These are phyloP conservation scores for Solanum gracilifrons DNA, from an alignment of 257 asterid genomes.

Conservation along the genomic window DNA sequence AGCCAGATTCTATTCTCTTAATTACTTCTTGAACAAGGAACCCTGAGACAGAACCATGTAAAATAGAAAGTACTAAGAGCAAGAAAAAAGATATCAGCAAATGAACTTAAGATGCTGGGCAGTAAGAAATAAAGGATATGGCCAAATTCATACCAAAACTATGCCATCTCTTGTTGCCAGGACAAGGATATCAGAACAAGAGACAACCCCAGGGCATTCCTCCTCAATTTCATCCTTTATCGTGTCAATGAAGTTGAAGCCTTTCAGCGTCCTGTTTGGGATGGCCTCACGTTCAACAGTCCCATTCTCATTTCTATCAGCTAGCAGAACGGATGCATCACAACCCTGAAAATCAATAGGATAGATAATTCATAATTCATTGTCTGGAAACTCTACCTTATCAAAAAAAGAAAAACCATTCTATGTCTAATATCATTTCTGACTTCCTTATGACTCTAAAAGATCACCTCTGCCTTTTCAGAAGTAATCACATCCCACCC, in stretches of 20 bases:
- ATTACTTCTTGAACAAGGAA: background rate
- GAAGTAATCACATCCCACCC: background rate
- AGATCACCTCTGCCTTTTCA: background rate
- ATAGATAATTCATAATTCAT: background rate
- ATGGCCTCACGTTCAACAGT: slow-evolving; percentile 15
- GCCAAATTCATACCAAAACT: slow-evolving; percentile 9
- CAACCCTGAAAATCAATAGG: slow-evolving; percentile 18
- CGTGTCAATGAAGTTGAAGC: slow-evolving; percentile 13
- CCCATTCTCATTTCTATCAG: background rate
- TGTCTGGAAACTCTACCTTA: background rate
- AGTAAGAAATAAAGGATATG: background rate
- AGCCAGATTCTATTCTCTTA: background rate
- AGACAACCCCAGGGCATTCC: slow-evolving; percentile 24
- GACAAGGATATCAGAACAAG: slow-evolving; percentile 25
- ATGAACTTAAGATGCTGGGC: background rate
- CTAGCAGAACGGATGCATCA: slow-evolving; percentile 23
- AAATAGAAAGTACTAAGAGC: background rate
- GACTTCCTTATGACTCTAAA: background rate
- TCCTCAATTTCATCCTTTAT: slow-evolving; percentile 24
- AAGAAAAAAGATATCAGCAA: background rate
- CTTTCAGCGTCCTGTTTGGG: slow-evolving; percentile 23
- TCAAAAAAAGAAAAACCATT: background rate
- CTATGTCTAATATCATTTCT: background rate
- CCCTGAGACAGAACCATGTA: background rate
- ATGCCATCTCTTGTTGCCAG: slow-evolving; percentile 27